phyloP scores from a whole-genome alignment of 169 alveolate species.

The Babesia sp. region DNA sequence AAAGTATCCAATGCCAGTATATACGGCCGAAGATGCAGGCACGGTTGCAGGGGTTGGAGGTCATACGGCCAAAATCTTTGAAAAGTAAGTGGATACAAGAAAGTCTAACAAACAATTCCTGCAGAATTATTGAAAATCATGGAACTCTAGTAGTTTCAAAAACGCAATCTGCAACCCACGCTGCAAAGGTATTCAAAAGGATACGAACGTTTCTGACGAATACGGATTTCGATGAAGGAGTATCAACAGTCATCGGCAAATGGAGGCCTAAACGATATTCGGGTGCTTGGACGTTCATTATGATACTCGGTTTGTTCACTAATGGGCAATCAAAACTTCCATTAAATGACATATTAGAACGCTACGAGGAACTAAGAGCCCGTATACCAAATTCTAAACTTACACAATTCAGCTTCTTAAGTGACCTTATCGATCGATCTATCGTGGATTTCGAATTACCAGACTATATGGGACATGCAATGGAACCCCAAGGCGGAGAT shows the following conservation, averaged over 20 bases:
- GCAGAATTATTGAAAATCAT: slow-evolving; percentile 16
- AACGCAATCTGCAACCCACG: slow-evolving; percentile 9
- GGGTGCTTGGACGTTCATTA: slow-evolving; percentile 52
- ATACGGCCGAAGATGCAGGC: slow-evolving; percentile 53
- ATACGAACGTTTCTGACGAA: slow-evolving; percentile 31
- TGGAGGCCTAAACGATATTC: slow-evolving; percentile 49
- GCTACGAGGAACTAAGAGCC: slow-evolving; percentile 16
- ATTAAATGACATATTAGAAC: slow-evolving; percentile 3
- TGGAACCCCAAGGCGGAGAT: not conserved
- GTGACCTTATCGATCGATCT: slow-evolving; percentile 1
- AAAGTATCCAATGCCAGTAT: slow-evolving; percentile 73
- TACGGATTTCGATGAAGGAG: slow-evolving; percentile 7
- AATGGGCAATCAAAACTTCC: slow-evolving; percentile 14
- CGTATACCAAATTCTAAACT: slow-evolving; percentile 45
- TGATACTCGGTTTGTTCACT: slow-evolving; percentile 47
- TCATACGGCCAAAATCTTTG: slow-evolving; percentile 15
- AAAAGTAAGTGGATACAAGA: slow-evolving; percentile 17
- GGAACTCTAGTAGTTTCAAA: not conserved
- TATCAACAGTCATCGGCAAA: not conserved
- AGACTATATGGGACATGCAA: not conserved
- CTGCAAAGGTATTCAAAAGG: slow-evolving; percentile 14
- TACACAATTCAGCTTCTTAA: slow-evolving; percentile 12
- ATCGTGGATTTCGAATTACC: slow-evolving; percentile 35
- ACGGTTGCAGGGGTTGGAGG: slow-evolving; percentile 72
- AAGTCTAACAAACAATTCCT: not conserved